phyloP scores from a whole-genome alignment of 2,329 filamentous ascomycete species.

The Ceratocystis cubensis region DNA sequence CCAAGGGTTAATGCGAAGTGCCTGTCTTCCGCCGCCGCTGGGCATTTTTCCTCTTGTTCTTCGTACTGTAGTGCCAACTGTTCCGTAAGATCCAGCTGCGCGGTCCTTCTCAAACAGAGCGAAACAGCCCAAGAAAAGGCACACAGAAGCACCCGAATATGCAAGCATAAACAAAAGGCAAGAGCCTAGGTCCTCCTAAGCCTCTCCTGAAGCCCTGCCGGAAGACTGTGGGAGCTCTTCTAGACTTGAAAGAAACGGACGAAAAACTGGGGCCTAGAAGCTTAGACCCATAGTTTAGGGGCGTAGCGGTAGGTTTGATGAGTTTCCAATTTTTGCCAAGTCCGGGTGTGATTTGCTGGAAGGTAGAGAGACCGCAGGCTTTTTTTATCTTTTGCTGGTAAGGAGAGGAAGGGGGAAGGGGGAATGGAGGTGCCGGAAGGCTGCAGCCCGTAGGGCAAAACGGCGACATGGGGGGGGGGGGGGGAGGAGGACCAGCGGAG shows the following conservation, averaged over 20 bases:
- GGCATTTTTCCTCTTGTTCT: too few relatives aligned
- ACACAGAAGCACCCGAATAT: too few relatives aligned
- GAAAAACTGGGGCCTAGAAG: neutral
- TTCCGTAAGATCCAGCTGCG: too few relatives aligned
- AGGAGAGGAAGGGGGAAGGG: neutral
- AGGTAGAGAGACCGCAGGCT: too few relatives aligned
- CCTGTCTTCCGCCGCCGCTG: too few relatives aligned
- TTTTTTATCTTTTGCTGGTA: neutral
- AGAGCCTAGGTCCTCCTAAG: too few relatives aligned
- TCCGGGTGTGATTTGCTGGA: neutral
- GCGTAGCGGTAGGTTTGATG: neutral
- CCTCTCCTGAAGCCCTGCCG: too few relatives aligned
- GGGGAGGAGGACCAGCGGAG: neutral
- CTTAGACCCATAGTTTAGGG: conserved; percentile 5
- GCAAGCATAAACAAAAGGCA: too few relatives aligned
- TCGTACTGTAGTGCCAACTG: too few relatives aligned
- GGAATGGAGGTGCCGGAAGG: neutral
- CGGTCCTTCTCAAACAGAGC: too few relatives aligned
- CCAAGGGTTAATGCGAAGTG: neutral
- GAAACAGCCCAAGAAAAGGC: too few relatives aligned
- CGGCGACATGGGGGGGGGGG: neutral
- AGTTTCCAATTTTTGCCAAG: conserved; percentile 4
- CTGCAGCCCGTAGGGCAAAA: too few relatives aligned
- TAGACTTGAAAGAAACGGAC: neutral
- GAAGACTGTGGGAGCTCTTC: neutral